phyloP scores from a whole-genome alignment of 805 yeast genomes.

The Millerozyma miso region DNA sequence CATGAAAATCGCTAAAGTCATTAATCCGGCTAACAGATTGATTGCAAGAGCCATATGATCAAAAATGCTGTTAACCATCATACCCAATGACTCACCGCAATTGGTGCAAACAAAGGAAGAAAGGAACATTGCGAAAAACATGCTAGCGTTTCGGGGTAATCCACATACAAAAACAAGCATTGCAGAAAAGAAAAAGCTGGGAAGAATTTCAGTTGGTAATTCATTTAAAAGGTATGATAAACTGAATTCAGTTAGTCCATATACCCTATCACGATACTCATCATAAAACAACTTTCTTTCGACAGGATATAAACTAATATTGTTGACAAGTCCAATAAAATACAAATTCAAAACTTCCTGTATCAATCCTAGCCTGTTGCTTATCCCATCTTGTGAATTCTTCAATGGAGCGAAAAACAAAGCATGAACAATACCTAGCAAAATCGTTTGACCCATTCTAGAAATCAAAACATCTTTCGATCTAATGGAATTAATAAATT shows the following conservation, averaged over 20 bases:
- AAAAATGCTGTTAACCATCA: slow-evolving; percentile 70
- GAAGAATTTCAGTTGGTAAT: slow-evolving; percentile 61
- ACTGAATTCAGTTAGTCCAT: slow-evolving; percentile 63
- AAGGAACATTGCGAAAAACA: slow-evolving; percentile 63
- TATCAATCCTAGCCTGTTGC: slow-evolving; percentile 67
- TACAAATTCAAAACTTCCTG: slow-evolving; percentile 72
- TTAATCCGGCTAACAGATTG: slow-evolving; percentile 60
- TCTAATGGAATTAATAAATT: slow-evolving; percentile 29
- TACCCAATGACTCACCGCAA: slow-evolving; percentile 84
- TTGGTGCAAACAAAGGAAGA: slow-evolving; percentile 52
- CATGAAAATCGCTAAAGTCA: slow-evolving; percentile 75
- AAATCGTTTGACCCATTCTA: slow-evolving; percentile 59
- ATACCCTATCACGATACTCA: slow-evolving; percentile 70
- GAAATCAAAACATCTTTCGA: slow-evolving; percentile 57
- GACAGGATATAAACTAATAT: slow-evolving; percentile 68
- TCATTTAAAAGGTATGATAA: slow-evolving; percentile 56
- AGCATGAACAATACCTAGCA: slow-evolving; percentile 61
- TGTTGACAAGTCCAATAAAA: slow-evolving; percentile 76
- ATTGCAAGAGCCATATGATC: slow-evolving; percentile 77
- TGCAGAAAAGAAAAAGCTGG: slow-evolving; percentile 54
- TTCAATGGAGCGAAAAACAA: slow-evolving; percentile 52
- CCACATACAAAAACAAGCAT: slow-evolving; percentile 71
- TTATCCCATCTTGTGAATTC: slow-evolving; percentile 45
- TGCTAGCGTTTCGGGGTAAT: slow-evolving; percentile 59
- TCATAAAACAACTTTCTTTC: slow-evolving; percentile 75